Evolutionary conservation across 2,329 filamentous ascomycete genomes (phyloP).

Genomic region (Thermoascus crustaceus): DNA sequence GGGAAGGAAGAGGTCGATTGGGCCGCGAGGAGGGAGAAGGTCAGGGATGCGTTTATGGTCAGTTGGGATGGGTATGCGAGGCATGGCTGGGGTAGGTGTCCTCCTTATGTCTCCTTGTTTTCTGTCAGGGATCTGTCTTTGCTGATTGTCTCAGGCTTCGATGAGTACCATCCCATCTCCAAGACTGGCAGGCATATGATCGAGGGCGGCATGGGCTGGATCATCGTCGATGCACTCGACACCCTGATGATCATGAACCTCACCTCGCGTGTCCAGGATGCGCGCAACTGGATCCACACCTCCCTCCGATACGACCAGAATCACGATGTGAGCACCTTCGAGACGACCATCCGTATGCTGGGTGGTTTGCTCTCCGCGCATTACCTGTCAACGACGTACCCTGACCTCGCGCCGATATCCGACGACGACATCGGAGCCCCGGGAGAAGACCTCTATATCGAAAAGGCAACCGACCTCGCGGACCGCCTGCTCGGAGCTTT

Average conservation of each 20-base stretch:
- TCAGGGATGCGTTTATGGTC: conserved; percentile 80
- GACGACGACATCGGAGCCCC: conserved; percentile 64
- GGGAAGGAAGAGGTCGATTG: conserved; percentile 53
- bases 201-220: conserved; percentile 86
- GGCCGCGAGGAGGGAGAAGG: conserved; percentile 66
- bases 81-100: conserved; percentile 78
- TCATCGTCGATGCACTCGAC: conserved; percentile 91
- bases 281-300: conserved; percentile 78
- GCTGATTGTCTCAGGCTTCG: conserved; percentile 37
- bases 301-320: conserved; percentile 80
- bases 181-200: conserved; percentile 80
- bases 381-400: conserved; percentile 80
- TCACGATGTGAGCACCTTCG: conserved; percentile 53
- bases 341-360: conserved; percentile 22
- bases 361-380: conserved; percentile 36
- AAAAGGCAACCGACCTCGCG: conserved; percentile 89
- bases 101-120: not conserved
- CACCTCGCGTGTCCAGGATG: conserved; percentile 73
- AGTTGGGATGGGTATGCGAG: conserved; percentile 91
- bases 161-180: conserved; percentile 77
- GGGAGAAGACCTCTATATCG: conserved; percentile 86
- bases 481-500: conserved; percentile 83
- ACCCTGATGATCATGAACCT: conserved; percentile 98
- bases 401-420: conserved; percentile 64
- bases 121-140: not conserved